Conservation (phyloP, 805 yeast genomes). For the Starmerella stellata region DNA sequence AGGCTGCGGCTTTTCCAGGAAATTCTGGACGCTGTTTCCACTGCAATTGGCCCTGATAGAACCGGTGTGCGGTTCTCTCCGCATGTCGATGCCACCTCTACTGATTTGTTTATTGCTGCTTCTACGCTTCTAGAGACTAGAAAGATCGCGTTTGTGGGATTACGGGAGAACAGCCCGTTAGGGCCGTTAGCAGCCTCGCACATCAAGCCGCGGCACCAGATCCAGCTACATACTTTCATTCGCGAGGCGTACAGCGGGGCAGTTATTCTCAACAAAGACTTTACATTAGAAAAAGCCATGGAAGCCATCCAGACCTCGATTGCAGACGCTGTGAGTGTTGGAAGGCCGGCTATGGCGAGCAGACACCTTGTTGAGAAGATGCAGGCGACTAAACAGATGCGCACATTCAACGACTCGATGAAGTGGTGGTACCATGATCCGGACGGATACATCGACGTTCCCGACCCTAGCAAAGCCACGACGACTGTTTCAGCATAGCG, state of each 20-base stretch:
- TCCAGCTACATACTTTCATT: conserved; percentile 5
- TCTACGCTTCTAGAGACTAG: conserved; percentile 20
- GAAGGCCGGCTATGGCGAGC: conserved; percentile 35
- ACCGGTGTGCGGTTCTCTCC: conserved; percentile 29
- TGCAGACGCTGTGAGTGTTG: conserved; percentile 25
- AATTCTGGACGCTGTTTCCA: conserved; percentile 28
- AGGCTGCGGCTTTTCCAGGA: conserved; percentile 35
- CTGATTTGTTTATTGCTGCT: conserved; percentile 23
- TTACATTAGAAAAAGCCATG: conserved; percentile 11
- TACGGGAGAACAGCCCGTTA: conserved; percentile 30
- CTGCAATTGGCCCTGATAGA: conserved; percentile 25
- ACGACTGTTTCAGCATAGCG: neutral
- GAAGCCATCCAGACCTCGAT: conserved; percentile 8
- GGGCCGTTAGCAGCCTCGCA: conserved; percentile 6
- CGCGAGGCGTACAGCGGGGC: conserved; percentile 13
- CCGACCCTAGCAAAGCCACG: neutral
- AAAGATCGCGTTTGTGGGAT: conserved; percentile 28
- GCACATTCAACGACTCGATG: conserved; percentile 26
- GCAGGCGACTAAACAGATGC: conserved; percentile 26
- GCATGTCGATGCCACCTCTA: conserved; percentile 17
- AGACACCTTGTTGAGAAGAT: conserved; percentile 36
- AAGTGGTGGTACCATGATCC: conserved; percentile 30
- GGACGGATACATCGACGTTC: conserved; percentile 29
- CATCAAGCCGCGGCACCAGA: conserved; percentile 7
- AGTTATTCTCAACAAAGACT: conserved; percentile 14